phyloP scores from a whole-genome alignment of 2,329 filamentous ascomycete genomes.

The Diplocarpon rosae region DNA sequence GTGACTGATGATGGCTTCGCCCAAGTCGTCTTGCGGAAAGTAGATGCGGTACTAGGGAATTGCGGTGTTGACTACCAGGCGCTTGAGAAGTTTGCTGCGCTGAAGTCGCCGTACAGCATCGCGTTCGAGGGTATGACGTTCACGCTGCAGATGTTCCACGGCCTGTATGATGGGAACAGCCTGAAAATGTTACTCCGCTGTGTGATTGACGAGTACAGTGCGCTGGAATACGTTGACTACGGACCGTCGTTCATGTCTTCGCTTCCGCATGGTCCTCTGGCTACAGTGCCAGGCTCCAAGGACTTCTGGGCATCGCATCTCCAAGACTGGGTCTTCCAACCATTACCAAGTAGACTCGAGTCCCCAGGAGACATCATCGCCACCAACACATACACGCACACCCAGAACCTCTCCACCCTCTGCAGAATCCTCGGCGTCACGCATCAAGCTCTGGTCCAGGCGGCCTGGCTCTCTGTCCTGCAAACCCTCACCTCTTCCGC shows the following conservation, averaged over 20 bases:
- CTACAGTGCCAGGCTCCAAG: constrained; percentile 34
- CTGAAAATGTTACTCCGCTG: constrained; percentile 54
- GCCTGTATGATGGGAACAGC: constrained; percentile 75
- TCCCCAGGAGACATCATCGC: constrained; percentile 15
- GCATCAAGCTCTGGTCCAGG: constrained; percentile 68
- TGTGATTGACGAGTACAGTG: constrained; percentile 42
- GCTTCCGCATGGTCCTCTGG: constrained; percentile 59
- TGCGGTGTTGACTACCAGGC: constrained; percentile 15
- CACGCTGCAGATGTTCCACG: constrained; percentile 68
- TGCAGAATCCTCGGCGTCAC: constrained; percentile 58
- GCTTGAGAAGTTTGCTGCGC: constrained; percentile 18
- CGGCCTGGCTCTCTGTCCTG: constrained; percentile 58
- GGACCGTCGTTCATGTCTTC: constrained; percentile 54
- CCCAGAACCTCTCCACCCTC: constrained; percentile 37
- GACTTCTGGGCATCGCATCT: constrained; percentile 51
- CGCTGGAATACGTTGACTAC: constrained; percentile 19
- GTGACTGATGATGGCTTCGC: constrained; percentile 64
- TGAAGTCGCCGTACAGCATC: constrained; percentile 21
- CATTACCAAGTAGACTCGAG: constrained; percentile 6
- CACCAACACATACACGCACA: constrained; percentile 26
- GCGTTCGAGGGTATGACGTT: constrained; percentile 30
- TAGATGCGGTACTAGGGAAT: constrained; percentile 28
- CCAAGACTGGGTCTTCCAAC: constrained; percentile 13
- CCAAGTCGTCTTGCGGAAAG: constrained; percentile 51
- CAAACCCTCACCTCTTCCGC: constrained; percentile 36